Conservation (phyloP, 2,329 filamentous ascomycete genomes). For the Colletotrichum sp. region DNA sequence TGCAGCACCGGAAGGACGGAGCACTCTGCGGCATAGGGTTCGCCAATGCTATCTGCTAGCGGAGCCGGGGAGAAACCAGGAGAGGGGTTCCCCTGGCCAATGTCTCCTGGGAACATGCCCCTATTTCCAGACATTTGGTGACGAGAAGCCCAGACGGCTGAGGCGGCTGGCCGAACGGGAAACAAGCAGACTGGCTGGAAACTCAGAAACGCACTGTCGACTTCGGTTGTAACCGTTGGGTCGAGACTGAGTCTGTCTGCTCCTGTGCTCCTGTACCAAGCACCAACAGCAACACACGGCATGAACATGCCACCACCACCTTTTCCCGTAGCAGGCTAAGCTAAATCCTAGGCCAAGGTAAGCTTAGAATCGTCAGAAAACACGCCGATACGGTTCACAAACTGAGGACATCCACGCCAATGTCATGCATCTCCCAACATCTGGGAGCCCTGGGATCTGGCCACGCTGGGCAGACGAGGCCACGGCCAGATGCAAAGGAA, state of each 20-base stretch:
- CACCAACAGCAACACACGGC: background rate
- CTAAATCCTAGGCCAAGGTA: background rate
- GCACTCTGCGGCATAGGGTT: constrained; percentile 2
- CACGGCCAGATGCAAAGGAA: background rate
- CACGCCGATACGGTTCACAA: background rate
- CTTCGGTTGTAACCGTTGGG: background rate
- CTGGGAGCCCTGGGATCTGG: background rate
- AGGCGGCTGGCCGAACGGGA: background rate
- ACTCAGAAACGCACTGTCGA: background rate
- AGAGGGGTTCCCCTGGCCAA: background rate
- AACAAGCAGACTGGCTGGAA: background rate
- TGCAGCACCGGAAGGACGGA: background rate
- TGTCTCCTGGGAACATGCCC: constrained; percentile 12
- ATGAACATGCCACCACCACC: background rate
- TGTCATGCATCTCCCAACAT: background rate
- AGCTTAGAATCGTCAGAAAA: background rate
- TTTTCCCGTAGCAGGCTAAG: background rate
- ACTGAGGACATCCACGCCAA: background rate
- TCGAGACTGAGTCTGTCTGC: background rate
- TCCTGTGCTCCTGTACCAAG: background rate
- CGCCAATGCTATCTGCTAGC: background rate
- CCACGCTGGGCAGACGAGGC: background rate
- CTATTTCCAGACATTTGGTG: constrained; percentile 4
- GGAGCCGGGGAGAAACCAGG: background rate
- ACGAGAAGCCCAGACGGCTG: background rate